phyloP scores from a whole-genome alignment of 495 filamentous ascomycete species.

The Podospora tetraspora region DNA sequence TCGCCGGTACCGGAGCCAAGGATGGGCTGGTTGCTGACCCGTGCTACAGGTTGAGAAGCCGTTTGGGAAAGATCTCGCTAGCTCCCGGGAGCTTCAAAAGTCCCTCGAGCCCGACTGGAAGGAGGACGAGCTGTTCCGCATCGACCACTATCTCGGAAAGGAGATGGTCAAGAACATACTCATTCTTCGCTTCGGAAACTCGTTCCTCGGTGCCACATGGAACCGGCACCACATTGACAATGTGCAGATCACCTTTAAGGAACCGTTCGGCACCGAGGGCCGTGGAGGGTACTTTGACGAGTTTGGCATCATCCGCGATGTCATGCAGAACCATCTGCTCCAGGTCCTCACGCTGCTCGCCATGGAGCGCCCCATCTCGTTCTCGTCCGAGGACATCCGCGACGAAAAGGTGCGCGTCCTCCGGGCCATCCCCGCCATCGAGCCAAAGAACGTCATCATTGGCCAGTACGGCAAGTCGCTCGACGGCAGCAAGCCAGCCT shows the following conservation, averaged over 20 bases:
- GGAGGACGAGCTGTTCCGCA: slow-evolving; percentile 98
- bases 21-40: slow-evolving; percentile 10
- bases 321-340: slow-evolving; percentile 95
- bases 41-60: slow-evolving; percentile 92
- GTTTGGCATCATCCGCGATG: slow-evolving; percentile 98
- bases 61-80: slow-evolving; percentile 93
- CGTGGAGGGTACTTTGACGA: slow-evolving; percentile 99
- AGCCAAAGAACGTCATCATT: slow-evolving; percentile 99
- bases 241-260: slow-evolving; percentile 98
- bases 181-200: slow-evolving; percentile 96
- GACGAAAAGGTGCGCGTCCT: slow-evolving; percentile 98
- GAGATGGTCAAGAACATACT: slow-evolving; percentile 99
- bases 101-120: slow-evolving; percentile 97
- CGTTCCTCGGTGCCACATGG: slow-evolving; percentile 99
- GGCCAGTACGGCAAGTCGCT: slow-evolving; percentile 96
- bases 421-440: slow-evolving; percentile 86
- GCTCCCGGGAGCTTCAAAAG: slow-evolving; percentile 91
- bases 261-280: slow-evolving; percentile 99
- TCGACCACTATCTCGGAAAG: slow-evolving; percentile 99
- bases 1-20: background rate
- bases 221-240: slow-evolving; percentile 99
- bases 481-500: slow-evolving; percentile 93
- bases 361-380: slow-evolving; percentile 98
- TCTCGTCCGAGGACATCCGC: slow-evolving; percentile 96
- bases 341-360: slow-evolving; percentile 94